Base-by-base conservation (phyloP, 2,329 filamentous ascomycete species). In the Colletotrichum lindemuthianum region DNA sequence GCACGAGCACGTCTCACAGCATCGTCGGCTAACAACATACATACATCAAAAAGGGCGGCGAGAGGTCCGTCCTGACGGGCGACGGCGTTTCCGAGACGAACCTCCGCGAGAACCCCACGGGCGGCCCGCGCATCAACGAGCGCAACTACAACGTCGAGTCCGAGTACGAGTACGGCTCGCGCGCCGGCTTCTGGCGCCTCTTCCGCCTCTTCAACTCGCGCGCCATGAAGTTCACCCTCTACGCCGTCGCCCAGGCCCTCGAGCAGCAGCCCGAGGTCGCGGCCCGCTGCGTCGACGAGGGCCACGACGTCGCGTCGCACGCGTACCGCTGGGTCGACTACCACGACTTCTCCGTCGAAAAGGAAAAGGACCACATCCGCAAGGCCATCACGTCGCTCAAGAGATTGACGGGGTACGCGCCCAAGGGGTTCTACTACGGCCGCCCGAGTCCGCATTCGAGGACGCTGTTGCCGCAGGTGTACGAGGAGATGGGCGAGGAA, bases 291-390 rank as follows among this genome's bases (percentile, higher is more conserved):
- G 81, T 84, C 0, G 79, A 83, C 48, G 76, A 79, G 56, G 82
- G 82, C 4, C 82, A 84, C 66, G 83, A 85, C 60, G 74, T 85
- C 39, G 82, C 82, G 0, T 79, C 75, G 1, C 82, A 84, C 65
- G 82, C 78, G 1, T 82, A 83, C 57, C 75, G 83, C 13, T 85
- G 83, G 82, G 75, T 84, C n/a, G 81, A 84, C 53, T 80, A 84
- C 67, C 78, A 81, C 68, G 74, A 81, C 59, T 74, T 84, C 37
- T 71, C 73, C 0, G 70, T 79, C 6, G 81, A 84, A 49, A 75
- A 79, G 52, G 82, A 84, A 64, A 82, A 81, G 65, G 74, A 80
- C 53, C 80, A 81, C 61, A 80, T 85, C 64, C 77, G 76, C 41
- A 77, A 79, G 66, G 77, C 72, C 24, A 78, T 83, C 56, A 71